Evolutionary conservation across 768 basidiomycete genomes (phyloP).

Genomic region (Hebeloma cylindrosporum): DNA sequence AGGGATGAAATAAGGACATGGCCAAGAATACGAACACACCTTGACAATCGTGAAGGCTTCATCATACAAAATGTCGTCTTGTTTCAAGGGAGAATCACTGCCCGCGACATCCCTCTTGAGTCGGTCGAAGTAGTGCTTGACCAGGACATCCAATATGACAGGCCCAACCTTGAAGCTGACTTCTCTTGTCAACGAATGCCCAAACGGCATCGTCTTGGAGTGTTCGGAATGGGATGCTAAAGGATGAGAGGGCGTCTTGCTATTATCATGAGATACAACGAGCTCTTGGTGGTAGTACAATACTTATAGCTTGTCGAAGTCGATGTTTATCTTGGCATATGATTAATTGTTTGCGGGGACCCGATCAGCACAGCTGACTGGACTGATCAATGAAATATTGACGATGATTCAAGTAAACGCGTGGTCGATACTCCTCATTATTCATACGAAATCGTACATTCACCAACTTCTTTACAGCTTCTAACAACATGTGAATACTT

Average conservation of each 20-base stretch:
- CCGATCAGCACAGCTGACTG: too few species aligned
- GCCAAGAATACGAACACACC: slow-evolving; percentile 37
- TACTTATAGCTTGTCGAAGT: too few species aligned
- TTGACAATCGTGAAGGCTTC: slow-evolving; percentile 76
- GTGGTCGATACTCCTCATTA: neutral
- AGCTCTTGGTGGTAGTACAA: too few species aligned
- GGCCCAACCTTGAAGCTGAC: slow-evolving; percentile 70
- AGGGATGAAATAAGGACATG: neutral
- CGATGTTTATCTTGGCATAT: too few species aligned
- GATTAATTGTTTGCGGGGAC: too few species aligned
- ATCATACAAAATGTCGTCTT: slow-evolving; percentile 81
- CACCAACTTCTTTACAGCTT: too few species aligned
- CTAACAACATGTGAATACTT: too few species aligned
- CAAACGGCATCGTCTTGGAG: slow-evolving; percentile 7
- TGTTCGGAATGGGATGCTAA: neutral
- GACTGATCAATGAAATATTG: too few species aligned
- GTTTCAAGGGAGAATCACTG: slow-evolving; percentile 45
- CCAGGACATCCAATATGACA: slow-evolving; percentile 70
- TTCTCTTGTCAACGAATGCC: slow-evolving; percentile 60
- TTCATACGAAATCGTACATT: too few species aligned
- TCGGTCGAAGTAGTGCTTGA: slow-evolving; percentile 82
- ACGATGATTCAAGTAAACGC: too few species aligned
- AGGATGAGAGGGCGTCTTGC: neutral
- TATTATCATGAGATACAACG: neutral
- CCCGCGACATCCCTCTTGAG: slow-evolving; percentile 45